A percentile compares a stretch with the other conserved stretches of the same genome.
phyloP scores from a whole-genome alignment of 2,329 filamentous ascomycete species.

The Tricladium varicosporioides region DNA sequence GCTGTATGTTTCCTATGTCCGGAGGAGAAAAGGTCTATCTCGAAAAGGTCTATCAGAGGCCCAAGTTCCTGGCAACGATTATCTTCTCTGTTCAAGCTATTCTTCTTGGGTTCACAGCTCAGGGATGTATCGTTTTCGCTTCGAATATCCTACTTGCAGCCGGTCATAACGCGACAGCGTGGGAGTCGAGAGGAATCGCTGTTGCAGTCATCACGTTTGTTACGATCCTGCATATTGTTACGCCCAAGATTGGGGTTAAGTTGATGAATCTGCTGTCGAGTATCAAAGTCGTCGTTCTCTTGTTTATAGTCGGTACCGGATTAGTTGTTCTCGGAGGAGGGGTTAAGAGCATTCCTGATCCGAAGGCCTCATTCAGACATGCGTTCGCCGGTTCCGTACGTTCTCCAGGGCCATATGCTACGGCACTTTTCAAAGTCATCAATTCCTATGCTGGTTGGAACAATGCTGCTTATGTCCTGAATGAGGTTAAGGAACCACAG shows the following conservation, averaged over 20 bases:
- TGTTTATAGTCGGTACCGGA: conserved; percentile 44
- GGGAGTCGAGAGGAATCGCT: conserved; percentile 47
- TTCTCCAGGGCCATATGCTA: conserved; percentile 40
- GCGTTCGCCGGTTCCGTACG: conserved; percentile 47
- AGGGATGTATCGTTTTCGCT: conserved; percentile 61
- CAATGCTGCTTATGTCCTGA: conserved; percentile 54
- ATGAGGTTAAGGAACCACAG: conserved; percentile 54
- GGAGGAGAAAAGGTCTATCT: conserved; percentile 53
- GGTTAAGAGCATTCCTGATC: conserved; percentile 24
- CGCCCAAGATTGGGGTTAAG: conserved; percentile 44
- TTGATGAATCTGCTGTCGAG: conserved; percentile 46
- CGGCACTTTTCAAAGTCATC: conserved; percentile 53
- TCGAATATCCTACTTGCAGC: conserved; percentile 49
- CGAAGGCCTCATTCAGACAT: conserved; percentile 43
- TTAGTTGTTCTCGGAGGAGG: conserved; percentile 40
- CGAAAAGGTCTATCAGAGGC: conserved; percentile 48
- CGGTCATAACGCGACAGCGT: conserved; percentile 43
- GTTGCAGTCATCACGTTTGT: conserved; percentile 44
- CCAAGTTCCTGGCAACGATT: conserved; percentile 49
- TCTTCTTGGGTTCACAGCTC: conserved; percentile 53
- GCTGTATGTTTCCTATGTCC: conserved; percentile 42
- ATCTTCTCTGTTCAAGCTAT: conserved; percentile 50
- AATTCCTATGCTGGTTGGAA: conserved; percentile 53
- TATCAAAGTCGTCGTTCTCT: conserved; percentile 46
- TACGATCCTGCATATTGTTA: conserved; percentile 45